A percentile compares a stretch with the other conserved stretches of the same genome.
Evolutionary conservation across 2,329 filamentous ascomycete species (phyloP).

Genomic region (Aspergillus nomiae): DNA sequence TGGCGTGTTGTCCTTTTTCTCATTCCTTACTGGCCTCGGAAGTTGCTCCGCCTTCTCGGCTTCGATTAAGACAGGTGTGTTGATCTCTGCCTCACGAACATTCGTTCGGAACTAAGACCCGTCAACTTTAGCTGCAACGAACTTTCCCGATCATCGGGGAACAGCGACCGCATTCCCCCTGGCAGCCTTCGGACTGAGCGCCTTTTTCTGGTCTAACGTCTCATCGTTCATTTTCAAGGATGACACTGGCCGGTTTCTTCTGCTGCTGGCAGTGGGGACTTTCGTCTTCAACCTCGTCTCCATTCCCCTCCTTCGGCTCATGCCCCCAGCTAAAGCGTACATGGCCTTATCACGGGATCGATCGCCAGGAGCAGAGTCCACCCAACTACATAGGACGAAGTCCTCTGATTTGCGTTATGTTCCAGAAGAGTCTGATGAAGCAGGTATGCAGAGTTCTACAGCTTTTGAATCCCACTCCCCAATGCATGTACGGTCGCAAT

Average conservation of each 20-base stretch:
- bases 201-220: constrained; percentile 89
- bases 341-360: constrained; percentile 38
- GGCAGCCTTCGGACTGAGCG: constrained; percentile 89
- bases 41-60: constrained; percentile 90
- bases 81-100: not conserved
- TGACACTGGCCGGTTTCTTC: constrained; percentile 77
- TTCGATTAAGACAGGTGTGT: constrained; percentile 71
- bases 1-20: constrained; percentile 72
- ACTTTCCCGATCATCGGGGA: constrained; percentile 87
- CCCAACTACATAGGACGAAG: constrained; percentile 35
- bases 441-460: constrained; percentile 39
- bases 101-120: not conserved
- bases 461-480: constrained; percentile 31
- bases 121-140: constrained; percentile 68
- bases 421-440: constrained; percentile 32
- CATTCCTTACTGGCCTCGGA: constrained; percentile 82
- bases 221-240: constrained; percentile 78
- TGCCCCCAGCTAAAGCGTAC: constrained; percentile 58
- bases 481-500: constrained; percentile 33
- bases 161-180: constrained; percentile 93
- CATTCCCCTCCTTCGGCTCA: constrained; percentile 81
- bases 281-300: constrained; percentile 72
- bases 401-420: constrained; percentile 30
- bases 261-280: constrained; percentile 79
- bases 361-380: constrained; percentile 30